phyloP scores from a whole-genome alignment of 1,284 basidiomycete genomes.

The Ustilago nuda region DNA sequence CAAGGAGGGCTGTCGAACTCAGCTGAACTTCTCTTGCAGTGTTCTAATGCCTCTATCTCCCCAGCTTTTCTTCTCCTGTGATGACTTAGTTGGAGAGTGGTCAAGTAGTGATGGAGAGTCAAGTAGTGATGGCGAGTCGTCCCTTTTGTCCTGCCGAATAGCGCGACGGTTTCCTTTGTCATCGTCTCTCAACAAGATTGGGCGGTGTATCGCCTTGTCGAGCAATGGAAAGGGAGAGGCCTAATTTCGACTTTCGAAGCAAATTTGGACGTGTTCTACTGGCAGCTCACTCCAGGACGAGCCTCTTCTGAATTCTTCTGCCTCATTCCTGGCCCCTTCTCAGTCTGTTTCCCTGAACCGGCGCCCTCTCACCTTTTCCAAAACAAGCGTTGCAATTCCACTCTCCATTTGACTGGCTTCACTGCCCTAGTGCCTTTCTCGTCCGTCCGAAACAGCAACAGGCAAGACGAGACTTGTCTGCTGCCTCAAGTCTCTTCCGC shows the following conservation, averaged over 20 bases:
- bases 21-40: not conserved
- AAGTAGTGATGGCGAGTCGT: no score
- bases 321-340: constrained; percentile 20
- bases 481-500: constrained; percentile 16
- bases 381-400: constrained; percentile 24
- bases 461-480: constrained; percentile 19
- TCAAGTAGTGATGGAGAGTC: not conserved
- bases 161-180: not conserved
- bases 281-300: constrained; percentile 12
- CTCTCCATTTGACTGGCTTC: constrained; percentile 16
- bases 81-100: not conserved
- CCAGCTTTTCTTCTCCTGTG: not conserved
- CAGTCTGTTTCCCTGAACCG: not conserved
- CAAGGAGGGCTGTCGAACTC: not conserved
- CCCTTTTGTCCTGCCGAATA: not conserved
- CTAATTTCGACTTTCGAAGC: constrained; percentile 10
- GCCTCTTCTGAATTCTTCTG: constrained; percentile 9
- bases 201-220: not conserved
- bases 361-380: not conserved
- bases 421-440: not conserved
- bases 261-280: constrained; percentile 2
- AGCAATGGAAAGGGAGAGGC: not conserved
- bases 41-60: not conserved
- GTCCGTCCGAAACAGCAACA: not conserved
- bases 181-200: not conserved